Base-by-base conservation (phyloP, 352 stramenopile species). In the Pythium graminicola region DNA sequence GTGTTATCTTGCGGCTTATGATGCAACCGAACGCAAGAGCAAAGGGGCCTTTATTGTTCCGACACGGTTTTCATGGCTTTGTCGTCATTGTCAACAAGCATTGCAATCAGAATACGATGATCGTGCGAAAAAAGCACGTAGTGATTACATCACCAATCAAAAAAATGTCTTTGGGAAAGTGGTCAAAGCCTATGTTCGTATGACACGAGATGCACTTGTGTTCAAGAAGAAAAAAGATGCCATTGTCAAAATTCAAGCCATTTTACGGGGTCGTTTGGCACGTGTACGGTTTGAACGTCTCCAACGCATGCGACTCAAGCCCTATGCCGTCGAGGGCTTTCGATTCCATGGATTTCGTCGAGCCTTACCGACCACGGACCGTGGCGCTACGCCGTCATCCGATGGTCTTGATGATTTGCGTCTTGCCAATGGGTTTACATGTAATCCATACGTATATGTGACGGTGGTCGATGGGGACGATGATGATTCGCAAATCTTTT, bases 401-500 rank as follows among this genome's bases (percentile, higher is more conserved):
- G 44, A 42, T n/a, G 28, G 31, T 8, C 45, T 36, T 3, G 75
- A 86, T 28, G 75, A 86, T 19, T 55, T 85, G 5, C 64, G 78
- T 1, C 64, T 89, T 11, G 65, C 72, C 6, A 89, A 89, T 53
- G 75, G 78, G 2, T 89, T 86, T 46, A 70, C 72, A 8, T 89
- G 78, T 49, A 89, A 86, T 44, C 78, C 78, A 31, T 89, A 81
- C 61, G 22, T 89, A 51, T 81, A 84, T 44, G 70, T 89, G 45
- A 80, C 71, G 11, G 63, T 86, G 31, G 74, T 84, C n/a, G 70
- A 81, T 52, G 78, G 77, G 23, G 61, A 75, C 19, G 73, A 89
- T 26, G 75, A 89, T 53, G 72, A 85, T 31, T 60, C 56, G 7
- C 78, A 86, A 41, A 62, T 79, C 13, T 86, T 89, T 44, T 85